Conservation (phyloP, 306 rosid genomes). For the Cucumis hystrix region DNA sequence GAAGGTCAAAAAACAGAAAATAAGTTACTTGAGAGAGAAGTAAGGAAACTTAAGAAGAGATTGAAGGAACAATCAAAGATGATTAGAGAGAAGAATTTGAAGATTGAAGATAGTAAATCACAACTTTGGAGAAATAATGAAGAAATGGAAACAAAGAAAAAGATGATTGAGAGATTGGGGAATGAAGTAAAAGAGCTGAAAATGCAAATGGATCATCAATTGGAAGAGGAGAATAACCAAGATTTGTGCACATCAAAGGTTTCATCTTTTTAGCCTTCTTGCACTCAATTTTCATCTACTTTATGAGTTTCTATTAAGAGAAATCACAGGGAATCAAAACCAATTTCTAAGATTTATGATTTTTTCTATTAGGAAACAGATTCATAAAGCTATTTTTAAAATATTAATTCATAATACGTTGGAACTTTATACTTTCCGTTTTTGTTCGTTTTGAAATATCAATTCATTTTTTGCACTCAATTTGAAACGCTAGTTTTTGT, state of each 20-base stretch:
- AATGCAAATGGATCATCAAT: conserved; percentile 16
- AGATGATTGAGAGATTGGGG: conserved; percentile 24
- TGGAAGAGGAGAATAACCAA: conserved; percentile 37
- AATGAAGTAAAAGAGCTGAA: conserved; percentile 36
- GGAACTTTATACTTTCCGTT: too few relatives aligned
- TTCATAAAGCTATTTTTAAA: neutral
- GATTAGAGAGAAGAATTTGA: conserved; percentile 25
- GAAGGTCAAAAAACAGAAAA: conserved; percentile 41
- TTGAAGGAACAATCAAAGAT: conserved; percentile 28
- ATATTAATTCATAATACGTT: too few relatives aligned
- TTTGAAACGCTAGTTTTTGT: too few relatives aligned
- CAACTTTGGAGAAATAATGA: conserved; percentile 27
- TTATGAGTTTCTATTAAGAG: neutral
- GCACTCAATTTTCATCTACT: neutral
- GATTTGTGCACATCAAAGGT: conserved; percentile 21
- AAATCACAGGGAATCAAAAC: neutral
- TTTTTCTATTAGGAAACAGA: neutral
- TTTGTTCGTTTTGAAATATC: too few relatives aligned
- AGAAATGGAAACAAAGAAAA: conserved; percentile 22
- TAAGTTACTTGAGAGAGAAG: conserved; percentile 28
- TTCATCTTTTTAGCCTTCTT: conserved; percentile 3
- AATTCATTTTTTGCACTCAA: too few relatives aligned
- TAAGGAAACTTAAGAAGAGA: conserved; percentile 29
- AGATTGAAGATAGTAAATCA: conserved; percentile 33
- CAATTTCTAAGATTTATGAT: neutral